Evolutionary conservation across 352 stramenopile genomes (phyloP).

Genomic region (Saprolegnia diclina): DNA sequence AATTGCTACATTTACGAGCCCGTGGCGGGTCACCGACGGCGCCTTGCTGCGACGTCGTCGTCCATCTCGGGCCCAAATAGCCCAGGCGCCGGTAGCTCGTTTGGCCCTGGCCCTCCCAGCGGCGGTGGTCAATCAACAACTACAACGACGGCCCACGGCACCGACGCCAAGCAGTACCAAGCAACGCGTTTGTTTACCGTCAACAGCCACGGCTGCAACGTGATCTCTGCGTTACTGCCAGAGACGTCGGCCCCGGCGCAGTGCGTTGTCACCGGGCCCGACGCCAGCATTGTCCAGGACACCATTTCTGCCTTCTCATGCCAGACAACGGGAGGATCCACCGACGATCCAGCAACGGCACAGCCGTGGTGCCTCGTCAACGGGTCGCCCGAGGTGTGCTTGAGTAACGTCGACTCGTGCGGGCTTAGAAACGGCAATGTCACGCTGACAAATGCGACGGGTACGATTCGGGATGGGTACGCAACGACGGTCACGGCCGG

Average conservation of each 20-base stretch:
- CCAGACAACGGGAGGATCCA: background rate
- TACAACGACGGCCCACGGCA: background rate
- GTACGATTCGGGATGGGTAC: slow-evolving; percentile 14
- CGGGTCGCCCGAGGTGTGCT: background rate
- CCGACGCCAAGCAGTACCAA: background rate
- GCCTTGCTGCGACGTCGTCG: background rate
- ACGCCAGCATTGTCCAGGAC: background rate
- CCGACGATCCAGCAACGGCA: background rate
- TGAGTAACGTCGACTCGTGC: slow-evolving; percentile 5
- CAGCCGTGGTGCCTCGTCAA: slow-evolving; percentile 23
- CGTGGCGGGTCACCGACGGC: too few species aligned
- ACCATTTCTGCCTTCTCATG: background rate
- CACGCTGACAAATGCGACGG: background rate
- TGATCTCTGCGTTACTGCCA: background rate
- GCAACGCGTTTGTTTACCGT: background rate
- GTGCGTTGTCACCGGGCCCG: slow-evolving; percentile 21
- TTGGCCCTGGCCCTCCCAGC: too few species aligned
- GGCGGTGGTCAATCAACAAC: background rate
- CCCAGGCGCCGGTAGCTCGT: too few species aligned
- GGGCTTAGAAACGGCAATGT: background rate
- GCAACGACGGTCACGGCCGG: background rate
- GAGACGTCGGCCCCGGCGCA: background rate
- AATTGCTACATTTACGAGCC: slow-evolving; percentile 9
- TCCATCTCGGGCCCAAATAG: too few species aligned
- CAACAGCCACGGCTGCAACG: background rate